Conservation (phyloP, 2,329 filamentous ascomycete genomes). For the Pyricularia sp. region DNA sequence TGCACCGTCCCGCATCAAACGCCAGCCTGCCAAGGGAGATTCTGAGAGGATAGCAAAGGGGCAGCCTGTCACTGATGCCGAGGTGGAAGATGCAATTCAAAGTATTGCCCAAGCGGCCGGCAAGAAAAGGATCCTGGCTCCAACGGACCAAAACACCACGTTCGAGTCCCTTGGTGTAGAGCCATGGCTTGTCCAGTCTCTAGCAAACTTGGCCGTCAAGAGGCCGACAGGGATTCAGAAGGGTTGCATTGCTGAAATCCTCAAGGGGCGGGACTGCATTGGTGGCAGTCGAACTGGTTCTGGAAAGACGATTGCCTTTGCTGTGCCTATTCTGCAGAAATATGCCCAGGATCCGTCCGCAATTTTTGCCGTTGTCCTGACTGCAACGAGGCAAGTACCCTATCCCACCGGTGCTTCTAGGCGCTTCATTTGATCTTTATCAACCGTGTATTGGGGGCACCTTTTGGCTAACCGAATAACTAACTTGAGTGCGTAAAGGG, state of each 20-base stretch:
- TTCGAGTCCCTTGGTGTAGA: constrained; percentile 67
- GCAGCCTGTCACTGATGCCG: constrained; percentile 2
- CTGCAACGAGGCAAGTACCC: constrained; percentile 62
- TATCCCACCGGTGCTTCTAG: no score
- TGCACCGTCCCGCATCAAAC: constrained; percentile 44
- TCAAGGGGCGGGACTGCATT: constrained; percentile 88
- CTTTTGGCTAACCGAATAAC: not conserved
- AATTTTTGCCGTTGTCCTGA: constrained; percentile 83
- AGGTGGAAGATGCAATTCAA: not conserved
- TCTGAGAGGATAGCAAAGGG: not conserved
- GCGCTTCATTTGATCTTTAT: not conserved
- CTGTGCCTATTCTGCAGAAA: constrained; percentile 85
- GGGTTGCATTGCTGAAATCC: constrained; percentile 83
- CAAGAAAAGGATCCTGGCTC: constrained; percentile 30
- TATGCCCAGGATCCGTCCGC: constrained; percentile 90
- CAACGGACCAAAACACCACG: constrained; percentile 47
- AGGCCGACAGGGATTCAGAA: constrained; percentile 88
- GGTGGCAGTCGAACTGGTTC: constrained; percentile 92
- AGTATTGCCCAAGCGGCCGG: constrained; percentile 3
- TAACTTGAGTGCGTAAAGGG: constrained; percentile 31
- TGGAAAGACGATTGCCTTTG: constrained; percentile 94
- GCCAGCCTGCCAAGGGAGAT: constrained; percentile 8
- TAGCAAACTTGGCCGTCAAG: constrained; percentile 70
- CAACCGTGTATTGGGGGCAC: not conserved
- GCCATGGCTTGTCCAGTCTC: constrained; percentile 81